Evolutionary conservation across 2,329 filamentous ascomycete species (phyloP).

Genomic region (Didymellaceae sp.): DNA sequence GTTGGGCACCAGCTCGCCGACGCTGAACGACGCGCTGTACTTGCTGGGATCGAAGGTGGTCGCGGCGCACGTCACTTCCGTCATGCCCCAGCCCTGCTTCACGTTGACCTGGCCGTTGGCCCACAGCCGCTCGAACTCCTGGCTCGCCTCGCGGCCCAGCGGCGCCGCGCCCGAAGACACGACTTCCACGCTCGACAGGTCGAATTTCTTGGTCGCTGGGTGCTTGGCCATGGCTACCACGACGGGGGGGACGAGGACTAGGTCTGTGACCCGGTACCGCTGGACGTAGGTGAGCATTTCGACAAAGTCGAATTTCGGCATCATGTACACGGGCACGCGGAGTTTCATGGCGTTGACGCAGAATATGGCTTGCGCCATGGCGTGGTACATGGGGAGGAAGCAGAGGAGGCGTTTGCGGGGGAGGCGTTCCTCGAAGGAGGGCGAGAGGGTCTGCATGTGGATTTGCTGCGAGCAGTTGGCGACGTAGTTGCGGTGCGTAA

Average conservation of each 20-base stretch:
- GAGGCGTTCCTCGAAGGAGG: constrained; percentile 56
- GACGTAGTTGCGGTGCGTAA: constrained; percentile 78
- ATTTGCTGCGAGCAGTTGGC: constrained; percentile 70
- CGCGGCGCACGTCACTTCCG: constrained; percentile 75
- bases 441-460: constrained; percentile 55
- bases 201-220: constrained; percentile 68
- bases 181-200: constrained; percentile 69
- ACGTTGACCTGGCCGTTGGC: constrained; percentile 57
- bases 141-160: constrained; percentile 49
- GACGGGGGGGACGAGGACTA: constrained; percentile 76
- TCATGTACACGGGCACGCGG: constrained; percentile 74
- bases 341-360: constrained; percentile 64
- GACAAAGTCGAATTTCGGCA: constrained; percentile 78
- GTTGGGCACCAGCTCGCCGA: constrained; percentile 75
- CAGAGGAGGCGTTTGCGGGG: constrained; percentile 60
- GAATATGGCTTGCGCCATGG: constrained; percentile 70
- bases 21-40: constrained; percentile 53
- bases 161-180: constrained; percentile 75
- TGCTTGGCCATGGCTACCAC: constrained; percentile 76
- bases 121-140: constrained; percentile 66
- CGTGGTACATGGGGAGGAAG: constrained; percentile 69
- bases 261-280: constrained; percentile 70
- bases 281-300: constrained; percentile 73
- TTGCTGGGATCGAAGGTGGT: constrained; percentile 68
- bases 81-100: constrained; percentile 88